Evolutionary conservation across 192 early-diverging fungal species (phyloP).

Genomic region (Podila horticola): DNA sequence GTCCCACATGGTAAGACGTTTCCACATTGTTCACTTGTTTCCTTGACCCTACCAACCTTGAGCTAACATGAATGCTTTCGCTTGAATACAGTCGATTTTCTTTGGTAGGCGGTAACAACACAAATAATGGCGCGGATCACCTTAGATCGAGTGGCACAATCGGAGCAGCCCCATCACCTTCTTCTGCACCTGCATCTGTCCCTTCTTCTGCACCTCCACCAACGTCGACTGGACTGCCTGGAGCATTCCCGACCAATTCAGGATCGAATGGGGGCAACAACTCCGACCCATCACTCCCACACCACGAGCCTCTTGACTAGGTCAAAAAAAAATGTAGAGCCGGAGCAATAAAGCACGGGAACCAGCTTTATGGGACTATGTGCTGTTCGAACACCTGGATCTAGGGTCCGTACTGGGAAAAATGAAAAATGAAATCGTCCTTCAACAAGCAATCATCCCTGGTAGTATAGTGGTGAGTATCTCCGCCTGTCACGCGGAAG

Average conservation of each 20-base stretch:
- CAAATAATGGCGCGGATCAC: not conserved
- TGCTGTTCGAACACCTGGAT: too few species aligned
- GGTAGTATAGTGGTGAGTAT: slow-evolving; percentile 46
- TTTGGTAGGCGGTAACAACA: slow-evolving; percentile 15
- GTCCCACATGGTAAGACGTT: slow-evolving; percentile 81
- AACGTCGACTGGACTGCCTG: not conserved
- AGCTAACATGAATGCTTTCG: not conserved
- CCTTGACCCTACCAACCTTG: too few species aligned
- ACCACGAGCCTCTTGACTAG: slow-evolving; percentile 12
- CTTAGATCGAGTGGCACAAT: not conserved
- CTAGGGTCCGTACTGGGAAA: too few species aligned
- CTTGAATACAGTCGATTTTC: slow-evolving; percentile 17
- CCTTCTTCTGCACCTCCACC: too few species aligned
- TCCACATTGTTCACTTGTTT: too few species aligned
- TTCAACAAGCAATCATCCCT: slow-evolving; percentile 5
- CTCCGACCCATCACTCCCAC: not conserved
- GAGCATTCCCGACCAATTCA: slow-evolving; percentile 7
- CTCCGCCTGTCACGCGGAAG: slow-evolving; percentile 45
- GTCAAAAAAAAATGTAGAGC: not conserved
- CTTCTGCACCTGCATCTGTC: too few species aligned
- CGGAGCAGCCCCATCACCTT: not conserved
- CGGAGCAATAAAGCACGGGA: too few species aligned
- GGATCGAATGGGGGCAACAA: slow-evolving; percentile 2
- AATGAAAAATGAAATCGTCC: too few species aligned
- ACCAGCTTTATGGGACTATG: too few species aligned